Percentiles rank a stretch among this genome's conserved stretches.
These are phyloP conservation scores for Sporothrix brunneoviolacea DNA, from an alignment of 2,329 filamentous ascomycete genomes.

Conservation along the genomic window DNA sequence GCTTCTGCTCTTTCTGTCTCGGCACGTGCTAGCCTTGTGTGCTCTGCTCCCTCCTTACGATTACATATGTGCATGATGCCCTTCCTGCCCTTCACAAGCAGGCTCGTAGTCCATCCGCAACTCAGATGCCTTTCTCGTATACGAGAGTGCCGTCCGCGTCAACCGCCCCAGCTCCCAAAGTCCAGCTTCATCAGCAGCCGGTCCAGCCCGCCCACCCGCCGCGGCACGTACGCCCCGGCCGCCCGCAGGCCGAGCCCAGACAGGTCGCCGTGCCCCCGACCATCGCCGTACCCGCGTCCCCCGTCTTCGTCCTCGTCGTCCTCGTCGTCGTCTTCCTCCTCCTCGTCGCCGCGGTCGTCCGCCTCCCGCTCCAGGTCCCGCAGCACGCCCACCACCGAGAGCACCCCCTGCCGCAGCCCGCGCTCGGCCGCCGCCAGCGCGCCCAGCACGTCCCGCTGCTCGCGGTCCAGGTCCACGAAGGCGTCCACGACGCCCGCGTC, in stretches of 20 bases:
- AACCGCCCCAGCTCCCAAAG: constrained; percentile 48
- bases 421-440: constrained; percentile 59
- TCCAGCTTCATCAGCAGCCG: constrained; percentile 87
- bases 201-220: constrained; percentile 73
- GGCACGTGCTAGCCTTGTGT: no score
- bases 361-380: constrained; percentile 29
- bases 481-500: constrained; percentile 77
- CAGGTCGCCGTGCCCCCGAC: constrained; percentile 24
- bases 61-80: no score
- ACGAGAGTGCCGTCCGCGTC: no score
- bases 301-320: constrained; percentile 14
- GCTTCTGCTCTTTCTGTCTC: no score
- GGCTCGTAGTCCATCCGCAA: no score
- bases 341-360: constrained; percentile 25
- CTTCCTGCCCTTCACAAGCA: no score
- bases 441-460: constrained; percentile 61
- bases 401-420: constrained; percentile 61
- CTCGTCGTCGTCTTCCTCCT: constrained; percentile 34
- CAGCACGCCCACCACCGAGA: constrained; percentile 55
- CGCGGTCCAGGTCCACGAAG: constrained; percentile 62
- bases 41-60: no score
- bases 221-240: constrained; percentile 56
- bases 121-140: no score
- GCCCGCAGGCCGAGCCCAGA: constrained; percentile 28
- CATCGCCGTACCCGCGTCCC: constrained; percentile 25